phyloP scores from a whole-genome alignment of 75 land plant species.

The Adiantum capillusveneris region DNA sequence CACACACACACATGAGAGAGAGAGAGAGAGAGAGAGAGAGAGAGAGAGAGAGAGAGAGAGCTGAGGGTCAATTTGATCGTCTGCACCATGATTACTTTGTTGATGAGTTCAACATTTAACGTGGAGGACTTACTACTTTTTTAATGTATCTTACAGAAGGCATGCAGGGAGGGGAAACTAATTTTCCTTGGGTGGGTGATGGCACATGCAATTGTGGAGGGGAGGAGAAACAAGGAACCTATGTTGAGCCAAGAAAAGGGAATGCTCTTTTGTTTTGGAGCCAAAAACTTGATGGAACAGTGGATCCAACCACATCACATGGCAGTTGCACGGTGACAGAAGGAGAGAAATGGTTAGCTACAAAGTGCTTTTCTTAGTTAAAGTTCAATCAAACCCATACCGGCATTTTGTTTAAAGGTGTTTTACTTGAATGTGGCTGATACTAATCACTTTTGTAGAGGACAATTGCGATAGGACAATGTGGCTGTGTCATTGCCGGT shows the following conservation, averaged over 20 bases:
- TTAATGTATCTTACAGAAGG: slow-evolving; percentile 87
- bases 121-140: slow-evolving; percentile 91
- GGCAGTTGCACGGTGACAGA: slow-evolving; percentile 70
- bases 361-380: too few species aligned
- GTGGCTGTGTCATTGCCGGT: too few species aligned
- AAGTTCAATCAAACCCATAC: too few species aligned
- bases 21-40: too few species aligned
- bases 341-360: slow-evolving; percentile 97
- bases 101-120: slow-evolving; percentile 85
- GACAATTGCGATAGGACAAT: too few species aligned
- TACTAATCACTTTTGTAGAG: too few species aligned
- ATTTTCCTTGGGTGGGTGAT: slow-evolving; percentile 69
- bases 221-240: slow-evolving; percentile 60
- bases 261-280: slow-evolving; percentile 98
- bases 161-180: slow-evolving; percentile 89
- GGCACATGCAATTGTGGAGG: slow-evolving; percentile 85
- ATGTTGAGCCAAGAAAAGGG: slow-evolving; percentile 77
- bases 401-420: too few species aligned
- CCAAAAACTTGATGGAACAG: slow-evolving; percentile 75
- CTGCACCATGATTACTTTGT: slow-evolving; percentile 95
- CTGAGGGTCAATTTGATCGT: slow-evolving; percentile 62
- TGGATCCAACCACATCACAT: slow-evolving; percentile 84
- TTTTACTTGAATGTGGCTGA: too few species aligned
- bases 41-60: too few species aligned
- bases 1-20: too few species aligned